Evolutionary conservation across 2,329 filamentous ascomycete species (phyloP).

Genomic region (Trichoderma endophyticum): DNA sequence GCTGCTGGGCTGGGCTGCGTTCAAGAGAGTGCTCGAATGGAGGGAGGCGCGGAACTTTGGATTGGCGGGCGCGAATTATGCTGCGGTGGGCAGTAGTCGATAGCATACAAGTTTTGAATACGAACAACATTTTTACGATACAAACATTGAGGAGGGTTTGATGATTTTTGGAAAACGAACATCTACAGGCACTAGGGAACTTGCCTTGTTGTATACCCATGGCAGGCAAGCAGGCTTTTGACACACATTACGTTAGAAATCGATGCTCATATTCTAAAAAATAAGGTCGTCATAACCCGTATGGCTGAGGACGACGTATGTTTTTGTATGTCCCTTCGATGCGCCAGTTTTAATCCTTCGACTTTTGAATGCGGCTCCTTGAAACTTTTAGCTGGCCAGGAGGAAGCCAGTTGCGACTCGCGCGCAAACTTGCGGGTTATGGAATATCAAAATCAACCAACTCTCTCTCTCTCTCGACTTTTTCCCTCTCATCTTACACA

Average conservation of each 20-base stretch:
- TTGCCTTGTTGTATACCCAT: not conserved
- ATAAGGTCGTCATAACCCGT: not conserved
- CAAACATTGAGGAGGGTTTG: not conserved
- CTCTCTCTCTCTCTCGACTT: not conserved
- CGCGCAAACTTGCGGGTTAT: not conserved
- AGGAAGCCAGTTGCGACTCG: not conserved
- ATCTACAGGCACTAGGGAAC: not conserved
- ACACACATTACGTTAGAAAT: not conserved
- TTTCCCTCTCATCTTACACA: not conserved
- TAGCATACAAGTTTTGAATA: not conserved
- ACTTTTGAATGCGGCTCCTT: not conserved
- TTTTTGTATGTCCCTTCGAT: conserved; percentile 13
- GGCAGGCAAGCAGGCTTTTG: not conserved
- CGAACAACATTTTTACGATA: not conserved
- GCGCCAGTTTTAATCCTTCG: not conserved
- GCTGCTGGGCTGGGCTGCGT: conserved; percentile 58
- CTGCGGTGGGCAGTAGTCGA: conserved; percentile 25
- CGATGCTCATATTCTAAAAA: not conserved
- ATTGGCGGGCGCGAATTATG: conserved; percentile 30
- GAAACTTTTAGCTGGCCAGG: not conserved
- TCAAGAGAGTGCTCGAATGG: conserved; percentile 47
- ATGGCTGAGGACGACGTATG: not conserved
- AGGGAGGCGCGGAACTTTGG: conserved; percentile 33
- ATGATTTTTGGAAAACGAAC: not conserved
- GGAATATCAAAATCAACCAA: not conserved